Percentiles rank a stretch among this genome's conserved stretches.
Evolutionary conservation across 352 stramenopile genomes (phyloP).

Genomic region (Globisporangium splendens): DNA sequence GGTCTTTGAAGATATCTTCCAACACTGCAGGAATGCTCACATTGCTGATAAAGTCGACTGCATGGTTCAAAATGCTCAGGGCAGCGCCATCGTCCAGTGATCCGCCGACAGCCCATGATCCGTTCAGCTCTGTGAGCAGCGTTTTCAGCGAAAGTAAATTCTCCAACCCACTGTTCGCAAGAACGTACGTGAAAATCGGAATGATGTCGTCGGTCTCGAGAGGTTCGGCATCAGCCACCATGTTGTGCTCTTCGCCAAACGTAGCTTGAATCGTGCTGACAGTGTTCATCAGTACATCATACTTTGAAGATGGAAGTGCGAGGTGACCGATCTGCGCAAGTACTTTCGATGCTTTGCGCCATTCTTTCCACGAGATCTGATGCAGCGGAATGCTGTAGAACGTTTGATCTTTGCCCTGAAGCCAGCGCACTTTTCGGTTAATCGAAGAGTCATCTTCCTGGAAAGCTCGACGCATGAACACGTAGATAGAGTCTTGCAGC

Average conservation of each 20-base stretch:
- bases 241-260: conserved; percentile 71
- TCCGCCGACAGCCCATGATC: conserved; percentile 55
- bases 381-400: conserved; percentile 87
- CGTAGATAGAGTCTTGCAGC: conserved; percentile 58
- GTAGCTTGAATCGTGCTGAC: conserved; percentile 76
- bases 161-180: conserved; percentile 82
- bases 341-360: conserved; percentile 68
- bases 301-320: conserved; percentile 66
- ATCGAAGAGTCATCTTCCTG: conserved; percentile 75
- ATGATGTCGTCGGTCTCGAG: conserved; percentile 86
- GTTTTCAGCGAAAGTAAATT: conserved; percentile 81
- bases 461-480: conserved; percentile 53
- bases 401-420: conserved; percentile 88
- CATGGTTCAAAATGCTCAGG: conserved; percentile 72
- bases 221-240: conserved; percentile 38
- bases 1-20: conserved; percentile 89
- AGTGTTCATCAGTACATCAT: conserved; percentile 69
- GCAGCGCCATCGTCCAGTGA: conserved; percentile 61
- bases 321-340: conserved; percentile 56
- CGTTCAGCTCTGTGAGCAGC: conserved; percentile 71
- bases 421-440: conserved; percentile 84
- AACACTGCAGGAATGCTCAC: conserved; percentile 84
- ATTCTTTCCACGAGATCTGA: conserved; percentile 84
- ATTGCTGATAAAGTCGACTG: conserved; percentile 82
- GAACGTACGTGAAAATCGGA: conserved; percentile 86